Base-by-base conservation (phyloP, 257 asterid genomes). In the Parsonsia alboflavescens region DNA sequence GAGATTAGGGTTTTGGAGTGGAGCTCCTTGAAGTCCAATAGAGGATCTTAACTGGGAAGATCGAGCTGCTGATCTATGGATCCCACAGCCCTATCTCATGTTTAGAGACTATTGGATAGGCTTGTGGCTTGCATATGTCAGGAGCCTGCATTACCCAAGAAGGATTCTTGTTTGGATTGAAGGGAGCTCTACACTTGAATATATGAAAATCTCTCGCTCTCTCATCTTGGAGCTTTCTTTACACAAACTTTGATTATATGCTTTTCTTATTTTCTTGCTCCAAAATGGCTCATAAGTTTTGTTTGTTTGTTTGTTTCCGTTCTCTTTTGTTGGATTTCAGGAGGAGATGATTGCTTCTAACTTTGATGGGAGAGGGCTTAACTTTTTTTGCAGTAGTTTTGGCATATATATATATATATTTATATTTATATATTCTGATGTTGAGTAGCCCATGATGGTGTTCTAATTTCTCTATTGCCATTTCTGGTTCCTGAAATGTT, bases 11-110 rank as follows among this genome's bases (percentile, higher is more conserved):
- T 83, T 52, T 33, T 52, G 72, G 89, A 64, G 96, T 88, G 84
- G 98, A 92, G 97, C 98, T 92, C 93, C 97, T 89, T 89, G 88
- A 89, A 86, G 94, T 90, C 91, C 97, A 92, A 92, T 62, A 75
- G 88, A 86, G 90, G 98, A 85, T 82, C 82, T 45, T 81, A 72
- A 81, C 81, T 68, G 84, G 96, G 89, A 67, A 73, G 79, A 87
- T 85, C 26, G 80, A 86, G 98, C 93, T 89, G 96, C 90, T 86
- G 82, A 85, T 82, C 68, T 92, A 90, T 92, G 97, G 93, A 84
- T 89, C 82, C 94, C 97, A 80, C 90, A 90, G 82, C 79, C 91
- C 89, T 77, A 86, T 88, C 91, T 88, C 75, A 12, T 7, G 11
- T 33, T 66, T 17, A 0, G 1, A 10, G 5, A 7, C 0, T 33